Base-by-base conservation (phyloP, 2,329 filamentous ascomycete species). In the Bipolaris gigantea region DNA sequence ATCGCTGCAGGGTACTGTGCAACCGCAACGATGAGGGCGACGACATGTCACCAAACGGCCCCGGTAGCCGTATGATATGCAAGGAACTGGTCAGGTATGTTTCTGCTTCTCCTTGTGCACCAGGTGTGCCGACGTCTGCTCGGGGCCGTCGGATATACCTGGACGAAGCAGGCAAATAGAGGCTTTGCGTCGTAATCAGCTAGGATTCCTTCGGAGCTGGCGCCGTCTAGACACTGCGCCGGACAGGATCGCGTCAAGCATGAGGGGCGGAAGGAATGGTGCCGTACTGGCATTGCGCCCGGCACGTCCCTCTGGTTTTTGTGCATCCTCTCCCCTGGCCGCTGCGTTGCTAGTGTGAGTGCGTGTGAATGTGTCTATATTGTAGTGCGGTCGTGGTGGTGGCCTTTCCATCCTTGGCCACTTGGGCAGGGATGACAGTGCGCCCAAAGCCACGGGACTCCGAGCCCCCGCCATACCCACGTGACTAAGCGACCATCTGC, bases 401-500 rank as follows among this genome's bases (percentile, higher is more conserved):
- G 23, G 25, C 25, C 25, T 27, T 27, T 27, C 25, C 25, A 41
- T 34, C 34, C 25, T 43, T 41, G 21, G 9, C 47, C 32, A 35
- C 19, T 19, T 33, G 32, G 38, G 15, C 48, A 52, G 36, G 42
- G 21, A 53, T 32, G 30, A 36, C 46, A 10, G 21, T 21, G 35
- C 30, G 23, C 13, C 16, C 23, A 33, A 32, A 11, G 16, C 41
- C 36, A 44, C 36, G 41, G 41, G 41, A 25, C 23, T 16, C 38
- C 15, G 39, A 48, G 16, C 50, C 63, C 61, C 60, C 62, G 57
- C 57, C 44, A 44, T 34, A 18, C 23, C 16, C 30, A 19, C 38
- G 19, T 66, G 57, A 66, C 60, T 66, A 66, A 66, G 62, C 62
- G 48, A 57, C 42, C 35, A 54, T 64, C 32, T 42, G 50, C 60